Conservation (phyloP, 2,329 filamentous ascomycete species). For the Monosporascus sp. region DNA sequence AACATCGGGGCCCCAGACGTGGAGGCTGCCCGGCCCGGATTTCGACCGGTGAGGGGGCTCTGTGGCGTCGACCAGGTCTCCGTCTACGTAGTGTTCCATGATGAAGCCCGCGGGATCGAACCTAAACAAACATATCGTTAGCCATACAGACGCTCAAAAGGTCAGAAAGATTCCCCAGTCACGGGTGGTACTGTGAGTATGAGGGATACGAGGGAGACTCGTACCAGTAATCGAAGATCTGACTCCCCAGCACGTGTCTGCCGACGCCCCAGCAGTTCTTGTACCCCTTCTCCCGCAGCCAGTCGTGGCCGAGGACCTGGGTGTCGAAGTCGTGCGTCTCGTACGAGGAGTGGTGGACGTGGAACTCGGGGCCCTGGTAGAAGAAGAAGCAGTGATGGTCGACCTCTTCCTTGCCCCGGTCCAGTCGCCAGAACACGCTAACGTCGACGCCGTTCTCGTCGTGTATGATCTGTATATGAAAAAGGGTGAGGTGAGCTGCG, state of each 20-base stretch:
- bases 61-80: slow-evolving; percentile 55
- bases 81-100: slow-evolving; percentile 66
- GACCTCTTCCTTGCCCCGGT: slow-evolving; percentile 37
- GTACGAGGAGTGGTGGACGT: slow-evolving; percentile 64
- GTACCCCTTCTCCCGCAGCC: slow-evolving; percentile 58
- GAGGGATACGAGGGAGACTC: slow-evolving; percentile 29
- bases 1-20: slow-evolving; percentile 37
- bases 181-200: not conserved
- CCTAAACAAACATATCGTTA: slow-evolving; percentile 29
- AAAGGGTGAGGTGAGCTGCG: not conserved
- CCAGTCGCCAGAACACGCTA: slow-evolving; percentile 40
- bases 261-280: slow-evolving; percentile 66
- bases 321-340: slow-evolving; percentile 69
- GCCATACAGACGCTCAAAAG: not conserved
- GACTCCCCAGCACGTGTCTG: slow-evolving; percentile 62
- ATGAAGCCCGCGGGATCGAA: slow-evolving; percentile 59
- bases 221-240: slow-evolving; percentile 70
- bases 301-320: slow-evolving; percentile 65
- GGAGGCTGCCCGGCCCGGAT: slow-evolving; percentile 35
- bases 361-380: slow-evolving; percentile 38
- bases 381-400: slow-evolving; percentile 50
- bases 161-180: not conserved
- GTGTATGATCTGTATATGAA: slow-evolving; percentile 28
- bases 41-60: slow-evolving; percentile 39
- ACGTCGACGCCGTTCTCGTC: slow-evolving; percentile 32